Base-by-base conservation (phyloP, 352 stramenopile species). In the Phytophthora tentaculata region DNA sequence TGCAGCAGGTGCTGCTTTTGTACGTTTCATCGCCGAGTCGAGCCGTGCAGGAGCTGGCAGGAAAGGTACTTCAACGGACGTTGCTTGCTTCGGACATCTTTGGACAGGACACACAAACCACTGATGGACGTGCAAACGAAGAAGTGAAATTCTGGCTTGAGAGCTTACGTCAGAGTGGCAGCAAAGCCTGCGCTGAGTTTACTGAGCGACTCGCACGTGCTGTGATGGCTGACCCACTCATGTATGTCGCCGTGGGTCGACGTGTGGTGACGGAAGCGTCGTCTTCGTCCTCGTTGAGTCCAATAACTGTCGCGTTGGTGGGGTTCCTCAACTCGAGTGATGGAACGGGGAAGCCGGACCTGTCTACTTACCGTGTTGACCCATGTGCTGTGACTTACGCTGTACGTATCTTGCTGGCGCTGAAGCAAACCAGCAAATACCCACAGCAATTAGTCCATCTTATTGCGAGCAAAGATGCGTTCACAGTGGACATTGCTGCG, bases 111-210 rank as follows among this genome's bases (percentile, higher is more conserved):
- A 57, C 45, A 7, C 41, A 55, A 17, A 23, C n/a, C 8, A 10
- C 12, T 29, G 49, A 44, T 17, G 71, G 76, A 29, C 66, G 67
- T 65, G 68, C 76, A 10, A 65, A 48, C 5, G 81, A 90, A 69
- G 83, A 92, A 64, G 84, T 91, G 26, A 45, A 23, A 6, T 76
- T 91, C 5, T 95, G 84, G 87, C 70, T 93, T 5, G 80, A 92
- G 35, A 84, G 76, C 69, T 58, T 95, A 59, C 54, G 67, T 6
- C 64, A 74, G 5, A 64, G 77, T 37, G 81, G 79, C 10, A 47
- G 55, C 26, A 59, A 57, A 26, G 35, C 20, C 1, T 88, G 81
- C 52, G 81, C 73, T 17, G 48, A 57, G 16, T 90, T 92, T 56
- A 67, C 74, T 6, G 82, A 92, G 26, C 43, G 69, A 26, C 51